Evolutionary conservation across 2,329 filamentous ascomycete species (phyloP).

Genomic region (Fusarium austroafricanum): DNA sequence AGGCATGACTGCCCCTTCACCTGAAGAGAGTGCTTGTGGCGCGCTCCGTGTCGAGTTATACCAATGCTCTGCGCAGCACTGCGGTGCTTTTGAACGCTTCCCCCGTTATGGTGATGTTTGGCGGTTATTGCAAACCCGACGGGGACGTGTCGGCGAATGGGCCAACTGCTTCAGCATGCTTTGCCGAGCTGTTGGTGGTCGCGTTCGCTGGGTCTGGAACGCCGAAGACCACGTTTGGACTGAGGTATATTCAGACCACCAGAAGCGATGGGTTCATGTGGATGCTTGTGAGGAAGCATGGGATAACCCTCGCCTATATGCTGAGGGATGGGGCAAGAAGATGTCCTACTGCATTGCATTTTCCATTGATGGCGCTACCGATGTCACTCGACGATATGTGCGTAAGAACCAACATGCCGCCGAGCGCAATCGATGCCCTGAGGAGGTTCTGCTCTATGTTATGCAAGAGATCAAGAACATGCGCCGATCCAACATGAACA

Average conservation of each 20-base stretch:
- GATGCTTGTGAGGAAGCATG: constrained; percentile 94
- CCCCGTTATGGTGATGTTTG: constrained; percentile 96
- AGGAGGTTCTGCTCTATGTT: constrained; percentile 91
- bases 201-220: constrained; percentile 98
- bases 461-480: constrained; percentile 90
- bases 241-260: constrained; percentile 94
- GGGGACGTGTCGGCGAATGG: constrained; percentile 94
- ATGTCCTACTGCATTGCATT: constrained; percentile 98
- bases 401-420: constrained; percentile 78
- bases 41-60: constrained; percentile 91
- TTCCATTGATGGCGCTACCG: constrained; percentile 83
- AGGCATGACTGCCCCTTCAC: constrained; percentile 85
- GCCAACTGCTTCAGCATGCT: constrained; percentile 99
- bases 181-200: constrained; percentile 88
- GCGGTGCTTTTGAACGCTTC: constrained; percentile 86
- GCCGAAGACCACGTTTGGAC: constrained; percentile 98
- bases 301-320: constrained; percentile 93
- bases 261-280: constrained; percentile 95
- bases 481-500: constrained; percentile 84
- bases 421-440: constrained; percentile 83
- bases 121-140: constrained; percentile 85
- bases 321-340: constrained; percentile 95
- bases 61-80: constrained; percentile 80
- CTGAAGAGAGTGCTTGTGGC: constrained; percentile 89
- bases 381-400: constrained; percentile 75